phyloP scores from a whole-genome alignment of 106 monocot genomes.

The Dioscorea zingiberensis region DNA sequence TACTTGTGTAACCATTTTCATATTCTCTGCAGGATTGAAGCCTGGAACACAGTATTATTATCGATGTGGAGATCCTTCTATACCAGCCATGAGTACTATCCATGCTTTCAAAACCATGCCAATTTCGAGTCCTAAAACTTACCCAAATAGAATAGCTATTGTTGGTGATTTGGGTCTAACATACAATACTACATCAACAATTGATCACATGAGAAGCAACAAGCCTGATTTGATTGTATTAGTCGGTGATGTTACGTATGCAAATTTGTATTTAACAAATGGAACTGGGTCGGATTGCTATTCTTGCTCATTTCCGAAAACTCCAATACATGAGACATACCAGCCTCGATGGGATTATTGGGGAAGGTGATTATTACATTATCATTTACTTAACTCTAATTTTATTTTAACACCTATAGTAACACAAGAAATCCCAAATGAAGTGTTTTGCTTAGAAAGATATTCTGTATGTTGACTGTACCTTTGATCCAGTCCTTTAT shows the following conservation, averaged over 20 bases:
- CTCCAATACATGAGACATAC: conserved; percentile 88
- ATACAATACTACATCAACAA: conserved; percentile 75
- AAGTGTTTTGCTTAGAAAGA: too few relatives aligned
- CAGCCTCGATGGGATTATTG: conserved; percentile 96
- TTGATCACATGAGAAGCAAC: conserved; percentile 65
- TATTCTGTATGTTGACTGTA: too few relatives aligned
- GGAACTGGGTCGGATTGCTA: conserved; percentile 86
- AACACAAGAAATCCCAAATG: too few relatives aligned
- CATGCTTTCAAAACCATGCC: conserved; percentile 80
- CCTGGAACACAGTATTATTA: conserved; percentile 63
- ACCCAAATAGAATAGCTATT: conserved; percentile 65
- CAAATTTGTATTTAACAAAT: conserved; percentile 85
- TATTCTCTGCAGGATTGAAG: conserved; percentile 39
- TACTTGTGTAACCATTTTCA: not conserved
- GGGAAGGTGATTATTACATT: conserved; percentile 53
- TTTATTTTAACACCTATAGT: too few relatives aligned
- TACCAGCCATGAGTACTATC: conserved; percentile 50
- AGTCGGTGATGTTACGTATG: conserved; percentile 81
- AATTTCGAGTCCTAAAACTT: conserved; percentile 36
- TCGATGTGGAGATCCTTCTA: conserved; percentile 77
- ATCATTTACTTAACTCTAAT: too few relatives aligned
- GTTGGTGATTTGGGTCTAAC: conserved; percentile 89
- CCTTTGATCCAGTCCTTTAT: too few relatives aligned
- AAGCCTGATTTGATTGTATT: conserved; percentile 72
- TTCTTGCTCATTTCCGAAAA: conserved; percentile 60